phyloP scores from a whole-genome alignment of 306 rosid species.

The Ochetophila trinervis region DNA sequence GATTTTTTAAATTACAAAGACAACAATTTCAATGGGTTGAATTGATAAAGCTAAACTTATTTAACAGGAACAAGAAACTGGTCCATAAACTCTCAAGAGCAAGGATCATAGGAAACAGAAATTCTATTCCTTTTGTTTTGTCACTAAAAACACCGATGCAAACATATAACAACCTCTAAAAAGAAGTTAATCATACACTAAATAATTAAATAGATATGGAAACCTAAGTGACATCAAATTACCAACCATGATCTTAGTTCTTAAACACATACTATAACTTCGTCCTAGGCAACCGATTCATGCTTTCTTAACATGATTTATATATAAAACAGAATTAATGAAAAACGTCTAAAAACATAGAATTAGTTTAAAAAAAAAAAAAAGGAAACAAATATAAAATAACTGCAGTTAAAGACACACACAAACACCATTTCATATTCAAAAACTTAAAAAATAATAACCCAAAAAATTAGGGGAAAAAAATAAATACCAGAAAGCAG shows the following conservation, averaged over 20 bases:
- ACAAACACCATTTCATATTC: background rate
- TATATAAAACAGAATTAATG: no score
- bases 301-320: background rate
- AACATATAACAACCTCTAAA: no score
- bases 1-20: background rate
- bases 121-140: no score
- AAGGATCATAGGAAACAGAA: background rate
- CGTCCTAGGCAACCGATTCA: background rate
- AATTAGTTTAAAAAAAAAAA: background rate
- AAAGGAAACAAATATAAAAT: background rate
- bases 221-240: no score
- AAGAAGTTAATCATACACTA: no score
- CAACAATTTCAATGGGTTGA: background rate
- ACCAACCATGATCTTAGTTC: no score
- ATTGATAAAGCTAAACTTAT: background rate
- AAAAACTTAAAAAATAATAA: background rate
- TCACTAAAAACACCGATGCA: no score
- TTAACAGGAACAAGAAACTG: background rate
- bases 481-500: constrained; percentile 98
- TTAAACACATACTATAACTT: no score
- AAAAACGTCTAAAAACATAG: background rate
- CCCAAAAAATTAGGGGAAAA: no score
- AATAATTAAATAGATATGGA: no score
- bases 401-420: background rate
- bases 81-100: background rate